Base-by-base conservation (phyloP, 1,284 basidiomycete genomes). In the Fistulina hepatica region DNA sequence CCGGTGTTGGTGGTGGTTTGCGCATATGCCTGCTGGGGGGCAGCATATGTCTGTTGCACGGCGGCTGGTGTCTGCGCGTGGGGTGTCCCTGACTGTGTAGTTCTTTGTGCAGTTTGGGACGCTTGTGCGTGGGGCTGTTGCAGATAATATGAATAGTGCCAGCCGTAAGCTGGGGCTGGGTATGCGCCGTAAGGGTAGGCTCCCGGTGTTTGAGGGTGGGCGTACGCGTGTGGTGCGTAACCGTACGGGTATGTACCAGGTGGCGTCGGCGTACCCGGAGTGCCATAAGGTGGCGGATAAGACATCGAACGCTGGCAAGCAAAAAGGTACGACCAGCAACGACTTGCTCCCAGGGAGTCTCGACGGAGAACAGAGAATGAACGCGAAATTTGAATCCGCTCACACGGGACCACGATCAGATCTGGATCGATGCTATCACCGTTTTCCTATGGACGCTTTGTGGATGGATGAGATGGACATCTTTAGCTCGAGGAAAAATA, bases 131-230 rank as follows among this genome's bases (percentile, higher is more conserved):
- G n/a, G 15, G 39, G 12, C 16, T 38, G 25, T 17, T 19, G n/a
- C 11, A 10, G 37, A 33, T 38, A 27, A 26, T 42, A 42, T 15
- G 40, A 30, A 32, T 44, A 44, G 17, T 44, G 41, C 43, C 40
- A 39, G 15, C 30, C 36, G 16, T 44, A 44, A 24, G 39, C 38
- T 24, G 41, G 42, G 4, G 34, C 17, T 21, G 49, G 51, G 17
- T 60, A 45, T 5, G 59, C 51, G 42, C 64, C 67, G 44, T 74
- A 74, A 17, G 68, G 53, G 50, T 75, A 73, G 26, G 63, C 56
- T 23, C 63, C 61, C 28, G 59, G 55, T 5, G 61, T 61, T 42
- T 53, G 55, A 15, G 59, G 50, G 37, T 53, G n/a, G n/a, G n/a
- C n/a, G n/a, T n/a, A n/a, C n/a, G n/a, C n/a, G n/a, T n/a, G n/a